Base-by-base conservation (phyloP, 2,329 filamentous ascomycete genomes). In the Aspergillus tamarii region DNA sequence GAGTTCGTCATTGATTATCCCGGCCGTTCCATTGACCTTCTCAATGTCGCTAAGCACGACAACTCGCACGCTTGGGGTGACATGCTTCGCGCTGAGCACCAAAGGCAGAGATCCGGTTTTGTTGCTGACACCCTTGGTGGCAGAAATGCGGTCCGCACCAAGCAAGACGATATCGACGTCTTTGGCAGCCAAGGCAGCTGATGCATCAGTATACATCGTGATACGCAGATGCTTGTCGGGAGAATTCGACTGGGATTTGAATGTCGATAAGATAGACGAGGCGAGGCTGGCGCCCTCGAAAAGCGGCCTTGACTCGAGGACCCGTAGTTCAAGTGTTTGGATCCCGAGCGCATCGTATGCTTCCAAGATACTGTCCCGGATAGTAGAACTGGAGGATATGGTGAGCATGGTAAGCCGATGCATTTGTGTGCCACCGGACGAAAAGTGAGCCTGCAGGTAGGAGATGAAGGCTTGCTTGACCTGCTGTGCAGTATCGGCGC, bases 221-320 rank as follows among this genome's bases (percentile, higher is more conserved):
- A 90, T 76, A 0, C 77, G 70, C 2, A 83, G 43, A 1, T 62
- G 55, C 26, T 69, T 71, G 16, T 71, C 57, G 34, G 4, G 61
- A 66, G 23, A 45, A 65, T 65, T 61, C 64, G 61, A 65, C 72
- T 55, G 71, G 32, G 64, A 61, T 53, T 66, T 67, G 28, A 68
- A 73, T 10, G 69, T 64, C 9, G 67, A 75, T 62, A 63, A 63
- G 43, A 66, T 68, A 55, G 61, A 76, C 72, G 67, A 86, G 64
- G 85, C 87, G 58, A 88, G 81, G 10, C 80, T 83, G 5, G 85
- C 85, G 9, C 89, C 89, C 75, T 92, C 89, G 66, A 84, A 91
- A 0, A 88, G 80, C 0, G 89, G 89, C 0, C 89, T 81, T 2
- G 89, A 91, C 73, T 91, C 89, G 4, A 92, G 80, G 34, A 92